Base-by-base conservation (phyloP, 306 rosid genomes). In the Neltuma alba region DNA sequence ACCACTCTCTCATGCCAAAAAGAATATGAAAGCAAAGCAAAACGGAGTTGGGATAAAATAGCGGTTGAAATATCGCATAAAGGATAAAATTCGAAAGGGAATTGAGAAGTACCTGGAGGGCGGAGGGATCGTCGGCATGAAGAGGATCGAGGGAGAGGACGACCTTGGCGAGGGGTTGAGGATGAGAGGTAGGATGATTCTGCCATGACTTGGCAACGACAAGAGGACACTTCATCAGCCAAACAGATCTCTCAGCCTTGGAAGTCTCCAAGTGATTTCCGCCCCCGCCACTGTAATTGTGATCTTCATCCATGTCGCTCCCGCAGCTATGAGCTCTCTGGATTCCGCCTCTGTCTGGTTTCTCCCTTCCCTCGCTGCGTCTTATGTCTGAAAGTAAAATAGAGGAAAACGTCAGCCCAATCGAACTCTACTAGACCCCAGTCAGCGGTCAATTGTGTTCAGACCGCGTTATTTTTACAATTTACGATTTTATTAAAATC, bases 161-260 rank as follows among this genome's bases (percentile, higher is more conserved):
- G 72, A 96, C 99, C 83, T 96, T 96, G 23, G 99, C 89, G 58
- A 96, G 86, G 14, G 96, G 92, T 79, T 90, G 90, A 38, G 91
- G 83, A 40, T 89, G 97, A 1, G 97, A 90, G 55, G 92, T 85
- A 38, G 94, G 86, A 61, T 91, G 96, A 75, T 88, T 77, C 78
- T 89, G 89, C 99, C 99, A 96, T 18, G 98, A 89, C 86, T 93
- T 96, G 0, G 99, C 92, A 20, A 96, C 97, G 1, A 80, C 93
- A 69, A 88, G 54, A 3, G 98, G 99, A 34, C 98, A 92, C 93
- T 96, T 96, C 99, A 96, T 96, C 76, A 96, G 76, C 98, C 99
- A 95, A 75, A 93, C 99, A 33, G 98, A 91, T 86, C 94, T 89
- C 81, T 95, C 99, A 0, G 98, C 89, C 76, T 86, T 95, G 13